phyloP scores from a whole-genome alignment of 2,329 filamentous ascomycete species.

The Sporothrix phasma region DNA sequence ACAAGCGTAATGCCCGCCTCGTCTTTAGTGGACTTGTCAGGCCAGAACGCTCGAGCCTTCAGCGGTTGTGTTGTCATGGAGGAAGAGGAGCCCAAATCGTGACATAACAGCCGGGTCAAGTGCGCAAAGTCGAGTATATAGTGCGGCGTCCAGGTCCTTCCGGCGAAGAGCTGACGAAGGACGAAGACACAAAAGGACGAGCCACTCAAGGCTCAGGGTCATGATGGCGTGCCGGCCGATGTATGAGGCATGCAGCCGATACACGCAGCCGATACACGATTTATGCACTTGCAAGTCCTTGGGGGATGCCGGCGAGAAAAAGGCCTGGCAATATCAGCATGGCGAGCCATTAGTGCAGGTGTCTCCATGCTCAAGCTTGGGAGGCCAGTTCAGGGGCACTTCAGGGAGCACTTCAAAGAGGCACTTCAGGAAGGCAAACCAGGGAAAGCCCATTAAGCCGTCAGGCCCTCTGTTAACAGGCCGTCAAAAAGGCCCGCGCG shows the following conservation, averaged over 20 bases:
- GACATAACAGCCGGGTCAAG: too few relatives aligned
- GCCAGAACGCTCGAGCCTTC: constrained; percentile 1
- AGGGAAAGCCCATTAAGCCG: too few relatives aligned
- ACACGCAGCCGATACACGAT: neutral
- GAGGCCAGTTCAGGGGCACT: neutral
- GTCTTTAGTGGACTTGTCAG: neutral
- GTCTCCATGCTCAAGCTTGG: neutral
- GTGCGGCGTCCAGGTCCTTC: neutral
- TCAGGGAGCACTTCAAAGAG: neutral
- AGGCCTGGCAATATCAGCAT: neutral
- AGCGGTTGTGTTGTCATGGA: neutral
- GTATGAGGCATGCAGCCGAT: neutral
- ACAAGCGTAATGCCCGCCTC: too few relatives aligned
- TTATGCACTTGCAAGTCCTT: neutral
- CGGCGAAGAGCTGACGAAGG: too few relatives aligned
- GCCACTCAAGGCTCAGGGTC: neutral
- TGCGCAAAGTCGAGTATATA: too few relatives aligned
- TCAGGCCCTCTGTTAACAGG: too few relatives aligned
- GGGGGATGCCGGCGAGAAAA: neutral
- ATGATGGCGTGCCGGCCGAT: neutral
- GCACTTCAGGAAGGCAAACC: too few relatives aligned
- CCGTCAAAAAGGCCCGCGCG: neutral
- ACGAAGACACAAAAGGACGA: neutral
- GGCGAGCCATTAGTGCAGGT: neutral
- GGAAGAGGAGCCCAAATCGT: too few relatives aligned